Base-by-base conservation (phyloP, 768 basidiomycete species). In the Heimioporus sp. region DNA sequence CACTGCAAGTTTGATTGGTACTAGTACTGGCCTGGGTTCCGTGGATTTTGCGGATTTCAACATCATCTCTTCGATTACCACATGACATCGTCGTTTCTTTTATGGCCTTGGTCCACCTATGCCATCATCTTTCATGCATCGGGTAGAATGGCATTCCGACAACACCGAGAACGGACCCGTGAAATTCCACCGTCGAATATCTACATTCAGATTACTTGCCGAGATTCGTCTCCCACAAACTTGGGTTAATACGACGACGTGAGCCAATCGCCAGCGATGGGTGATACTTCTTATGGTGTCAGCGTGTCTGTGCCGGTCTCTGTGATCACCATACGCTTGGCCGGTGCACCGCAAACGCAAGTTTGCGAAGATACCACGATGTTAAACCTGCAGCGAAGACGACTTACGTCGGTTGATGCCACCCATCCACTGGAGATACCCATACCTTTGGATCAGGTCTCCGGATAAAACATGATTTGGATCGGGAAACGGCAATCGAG, bases 381-480 rank as follows among this genome's bases (percentile, higher is more conserved):
- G 46, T 35, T n/a, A 13, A 11, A 41, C 30, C 51, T 16, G 49
- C 24, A 12, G 24, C 2, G 13, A 13, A 2, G 41, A 16, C 40
- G 34, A 30, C 80, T 48, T 62, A 84, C 93, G 74, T 89, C 85
- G 0, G 92, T 93, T 0, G 89, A 88, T 17, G 87, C 84, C 3
- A 92, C 93, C 94, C 94, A 97, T 24, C 90, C 91, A 64, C 94
- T 3, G 90, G 90, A 67, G 90, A 95, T 51, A 90, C 80, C 81
- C 86, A 87, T 3, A 82, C 81, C 20, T 71, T 65, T 0, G 90
- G 76, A 51, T 88, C 76, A 6, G 72, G 67, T 11, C 92, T 92
- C 70, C 92, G 88, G 12, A 95, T 78, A 30, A 96, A 73, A 43
- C 77, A 77, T 4, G 92, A 92, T 87, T 91, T 52, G 11, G 4